Conservation (phyloP, 257 asterid genomes). For the Jaltomata sinuosa region DNA sequence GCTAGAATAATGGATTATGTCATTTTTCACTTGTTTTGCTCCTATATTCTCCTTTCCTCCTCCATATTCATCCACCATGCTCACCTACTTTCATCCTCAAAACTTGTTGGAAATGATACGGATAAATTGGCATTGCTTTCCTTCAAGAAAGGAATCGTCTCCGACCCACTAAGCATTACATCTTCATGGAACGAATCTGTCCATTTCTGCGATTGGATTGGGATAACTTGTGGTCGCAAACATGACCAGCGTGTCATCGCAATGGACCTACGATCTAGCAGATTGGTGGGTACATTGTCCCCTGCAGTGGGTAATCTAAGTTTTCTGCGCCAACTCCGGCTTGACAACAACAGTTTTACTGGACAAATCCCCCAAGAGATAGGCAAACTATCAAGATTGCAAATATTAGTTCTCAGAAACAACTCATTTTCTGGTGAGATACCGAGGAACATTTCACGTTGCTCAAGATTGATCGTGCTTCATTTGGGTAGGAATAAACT, state of each 20-base stretch:
- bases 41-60: not conserved
- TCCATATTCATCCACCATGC: not conserved
- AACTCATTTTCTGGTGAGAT: not conserved
- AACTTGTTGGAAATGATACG: not conserved
- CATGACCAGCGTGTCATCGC: not conserved
- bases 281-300: not conserved
- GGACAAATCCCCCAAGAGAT: not conserved
- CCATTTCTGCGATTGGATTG: not conserved
- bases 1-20: not conserved
- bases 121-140: not conserved
- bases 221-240: not conserved
- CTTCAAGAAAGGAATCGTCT: not conserved
- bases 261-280: not conserved
- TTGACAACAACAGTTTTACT: not conserved
- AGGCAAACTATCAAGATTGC: not conserved
- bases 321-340: not conserved
- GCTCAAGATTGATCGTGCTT: not conserved
- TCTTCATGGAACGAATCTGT: not conserved
- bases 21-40: not conserved
- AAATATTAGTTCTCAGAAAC: not conserved
- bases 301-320: not conserved
- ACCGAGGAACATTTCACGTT: not conserved
- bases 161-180: not conserved
- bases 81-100: not conserved
- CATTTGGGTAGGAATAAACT: not conserved